These are phyloP conservation scores for Clonostachys rhizophaga DNA, from an alignment of 2,329 filamentous ascomycete species.

Conservation along the genomic window DNA sequence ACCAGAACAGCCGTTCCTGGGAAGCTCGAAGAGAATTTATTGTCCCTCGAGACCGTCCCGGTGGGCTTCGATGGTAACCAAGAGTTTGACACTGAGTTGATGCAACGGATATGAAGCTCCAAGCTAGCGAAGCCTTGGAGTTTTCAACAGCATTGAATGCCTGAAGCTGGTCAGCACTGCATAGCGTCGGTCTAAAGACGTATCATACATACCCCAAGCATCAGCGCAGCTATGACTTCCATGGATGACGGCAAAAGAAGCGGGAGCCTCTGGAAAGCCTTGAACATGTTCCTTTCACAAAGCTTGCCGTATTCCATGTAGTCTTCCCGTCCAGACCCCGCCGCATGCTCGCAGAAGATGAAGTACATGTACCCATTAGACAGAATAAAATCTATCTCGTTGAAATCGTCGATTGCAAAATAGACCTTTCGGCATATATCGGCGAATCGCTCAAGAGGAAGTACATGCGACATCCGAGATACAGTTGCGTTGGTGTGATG, in stretches of 20 bases:
- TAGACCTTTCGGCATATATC: constrained; percentile 25
- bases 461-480: constrained; percentile 20
- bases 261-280: constrained; percentile 15
- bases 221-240: constrained; percentile 24
- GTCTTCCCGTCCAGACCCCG: constrained; percentile 10
- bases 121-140: constrained; percentile 20
- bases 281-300: constrained; percentile 17
- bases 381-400: constrained; percentile 22
- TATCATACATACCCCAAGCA: constrained; percentile 17
- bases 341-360: constrained; percentile 22
- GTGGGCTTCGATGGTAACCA: constrained; percentile 17
- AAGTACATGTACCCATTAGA: constrained; percentile 27
- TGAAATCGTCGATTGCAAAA: constrained; percentile 24
- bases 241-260: constrained; percentile 21
- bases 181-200: neutral
- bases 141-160: constrained; percentile 23
- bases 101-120: constrained; percentile 27
- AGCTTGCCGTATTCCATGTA: constrained; percentile 14
- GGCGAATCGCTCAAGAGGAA: constrained; percentile 20
- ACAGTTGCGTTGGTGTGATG: constrained; percentile 16
- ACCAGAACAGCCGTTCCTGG: constrained; percentile 20
- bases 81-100: constrained; percentile 22
- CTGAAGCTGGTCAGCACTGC: constrained; percentile 8
- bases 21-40: too few species aligned
- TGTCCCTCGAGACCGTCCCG: too few species aligned